Evolutionary conservation across 2,329 filamentous ascomycete genomes (phyloP).

Genomic region (Cytospora schulzeri): DNA sequence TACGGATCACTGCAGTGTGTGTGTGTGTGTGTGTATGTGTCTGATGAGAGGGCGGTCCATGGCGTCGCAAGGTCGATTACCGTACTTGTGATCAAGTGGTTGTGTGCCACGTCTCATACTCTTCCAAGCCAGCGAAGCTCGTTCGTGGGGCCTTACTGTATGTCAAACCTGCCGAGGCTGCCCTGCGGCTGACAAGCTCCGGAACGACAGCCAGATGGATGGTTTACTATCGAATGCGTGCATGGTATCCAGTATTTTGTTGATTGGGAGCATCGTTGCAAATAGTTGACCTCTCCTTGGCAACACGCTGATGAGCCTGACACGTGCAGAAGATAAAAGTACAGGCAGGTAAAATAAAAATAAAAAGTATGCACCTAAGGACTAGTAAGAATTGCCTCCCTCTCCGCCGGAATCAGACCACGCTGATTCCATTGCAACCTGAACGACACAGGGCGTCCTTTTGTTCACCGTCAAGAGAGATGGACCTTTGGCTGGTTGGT

Average conservation of each 20-base stretch:
- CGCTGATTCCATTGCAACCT: too few species aligned
- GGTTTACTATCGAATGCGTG: too few species aligned
- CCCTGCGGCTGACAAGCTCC: background rate
- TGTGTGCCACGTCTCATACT: conserved; percentile 7
- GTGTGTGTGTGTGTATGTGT: too few species aligned
- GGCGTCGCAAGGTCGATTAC: background rate
- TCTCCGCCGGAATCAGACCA: background rate
- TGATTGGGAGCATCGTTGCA: too few species aligned
- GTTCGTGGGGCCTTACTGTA: conserved; percentile 2
- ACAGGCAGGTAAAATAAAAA: too few species aligned
- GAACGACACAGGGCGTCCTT: background rate
- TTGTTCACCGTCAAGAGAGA: background rate
- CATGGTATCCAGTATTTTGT: too few species aligned
- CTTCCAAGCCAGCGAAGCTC: background rate
- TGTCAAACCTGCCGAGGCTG: background rate
- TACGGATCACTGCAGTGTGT: too few species aligned
- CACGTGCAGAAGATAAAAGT: background rate
- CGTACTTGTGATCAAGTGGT: background rate
- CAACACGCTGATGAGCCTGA: too few species aligned
- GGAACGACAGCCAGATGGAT: background rate
- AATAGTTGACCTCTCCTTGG: too few species aligned
- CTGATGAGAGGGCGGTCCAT: too few species aligned
- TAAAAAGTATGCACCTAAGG: too few species aligned
- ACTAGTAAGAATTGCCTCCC: too few species aligned
- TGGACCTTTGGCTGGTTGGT: background rate